A percentile compares a stretch with the other conserved stretches of the same genome.
These are phyloP conservation scores for Trametes gibbosa DNA, from an alignment of 768 basidiomycete genomes.

Conservation along the genomic window DNA sequence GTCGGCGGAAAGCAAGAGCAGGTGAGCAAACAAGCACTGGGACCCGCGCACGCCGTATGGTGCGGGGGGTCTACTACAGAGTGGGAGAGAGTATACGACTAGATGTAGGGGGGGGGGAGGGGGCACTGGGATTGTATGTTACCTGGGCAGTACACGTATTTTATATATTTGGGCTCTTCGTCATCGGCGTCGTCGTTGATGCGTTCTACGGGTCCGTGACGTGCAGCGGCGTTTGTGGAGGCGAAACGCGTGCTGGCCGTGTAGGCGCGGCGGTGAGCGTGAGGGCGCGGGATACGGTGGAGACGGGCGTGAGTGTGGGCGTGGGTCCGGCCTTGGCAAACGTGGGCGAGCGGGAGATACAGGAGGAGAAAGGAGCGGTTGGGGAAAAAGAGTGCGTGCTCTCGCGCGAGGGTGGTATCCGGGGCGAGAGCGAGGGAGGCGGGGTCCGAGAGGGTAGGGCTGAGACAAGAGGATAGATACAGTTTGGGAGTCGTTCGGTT, in stretches of 20 bases:
- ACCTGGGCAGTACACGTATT: no score
- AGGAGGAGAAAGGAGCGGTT: neutral
- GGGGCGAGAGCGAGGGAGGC: neutral
- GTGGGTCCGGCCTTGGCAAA: neutral
- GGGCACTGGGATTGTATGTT: no score
- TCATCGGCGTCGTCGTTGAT: no score
- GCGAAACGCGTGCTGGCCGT: no score
- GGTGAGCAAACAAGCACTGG: neutral
- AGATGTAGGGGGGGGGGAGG: neutral
- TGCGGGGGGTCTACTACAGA: neutral
- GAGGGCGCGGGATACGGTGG: neutral
- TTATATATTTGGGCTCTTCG: no score
- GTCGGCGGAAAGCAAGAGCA: constrained; percentile 2
- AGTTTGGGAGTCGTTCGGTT: neutral
- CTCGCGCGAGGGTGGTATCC: no score
- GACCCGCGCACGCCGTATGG: no score
- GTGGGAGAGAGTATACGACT: neutral
- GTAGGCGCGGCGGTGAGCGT: no score
- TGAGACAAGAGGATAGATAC: constrained; percentile 7
- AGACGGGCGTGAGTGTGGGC: neutral
- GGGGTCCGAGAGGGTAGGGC: neutral
- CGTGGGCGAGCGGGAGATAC: neutral
- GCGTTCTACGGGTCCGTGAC: neutral
- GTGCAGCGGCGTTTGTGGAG: neutral
- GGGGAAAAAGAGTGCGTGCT: neutral